Percentiles rank a stretch among this genome's conserved stretches.
Conservation (phyloP, 1,284 basidiomycete species). For the Sphagnurus paluster region DNA sequence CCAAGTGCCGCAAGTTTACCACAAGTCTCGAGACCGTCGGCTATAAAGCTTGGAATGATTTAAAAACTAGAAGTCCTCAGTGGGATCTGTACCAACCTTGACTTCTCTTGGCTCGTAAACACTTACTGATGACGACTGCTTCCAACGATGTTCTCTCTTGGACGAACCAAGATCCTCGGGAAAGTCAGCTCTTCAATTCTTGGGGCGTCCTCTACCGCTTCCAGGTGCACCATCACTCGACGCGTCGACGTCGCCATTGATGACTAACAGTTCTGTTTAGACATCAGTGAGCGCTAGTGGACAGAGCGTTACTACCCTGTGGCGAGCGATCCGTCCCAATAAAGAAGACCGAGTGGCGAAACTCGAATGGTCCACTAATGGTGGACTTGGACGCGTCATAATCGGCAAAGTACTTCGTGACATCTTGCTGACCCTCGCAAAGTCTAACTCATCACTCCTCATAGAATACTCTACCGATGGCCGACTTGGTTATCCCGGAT, state of each 20-base stretch:
- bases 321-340: slow-evolving; percentile 72
- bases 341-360: slow-evolving; percentile 83
- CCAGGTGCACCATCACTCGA: slow-evolving; percentile 45
- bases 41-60: slow-evolving; percentile 37
- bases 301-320: slow-evolving; percentile 71
- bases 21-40: slow-evolving; percentile 28
- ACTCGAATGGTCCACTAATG: slow-evolving; percentile 79
- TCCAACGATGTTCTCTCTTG: slow-evolving; percentile 76
- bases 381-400: slow-evolving; percentile 76
- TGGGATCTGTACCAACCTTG: slow-evolving; percentile 13
- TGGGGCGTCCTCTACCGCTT: slow-evolving; percentile 83
- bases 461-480: slow-evolving; percentile 76
- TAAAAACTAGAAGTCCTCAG: slow-evolving; percentile 37
- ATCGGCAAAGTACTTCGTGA: slow-evolving; percentile 67
- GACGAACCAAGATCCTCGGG: slow-evolving; percentile 81
- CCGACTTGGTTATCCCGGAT: slow-evolving; percentile 72
- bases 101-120: slow-evolving; percentile 27
- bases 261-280: slow-evolving; percentile 35
- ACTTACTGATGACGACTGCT: slow-evolving; percentile 46
- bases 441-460: slow-evolving; percentile 19
- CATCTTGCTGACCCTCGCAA: slow-evolving; percentile 2
- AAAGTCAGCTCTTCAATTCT: slow-evolving; percentile 77
- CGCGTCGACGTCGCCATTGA: neutral
- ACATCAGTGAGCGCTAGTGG: slow-evolving; percentile 63
- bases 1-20: slow-evolving; percentile 26